phyloP scores from a whole-genome alignment of 2,329 filamentous ascomycete genomes.

The Talaromyces sp. region DNA sequence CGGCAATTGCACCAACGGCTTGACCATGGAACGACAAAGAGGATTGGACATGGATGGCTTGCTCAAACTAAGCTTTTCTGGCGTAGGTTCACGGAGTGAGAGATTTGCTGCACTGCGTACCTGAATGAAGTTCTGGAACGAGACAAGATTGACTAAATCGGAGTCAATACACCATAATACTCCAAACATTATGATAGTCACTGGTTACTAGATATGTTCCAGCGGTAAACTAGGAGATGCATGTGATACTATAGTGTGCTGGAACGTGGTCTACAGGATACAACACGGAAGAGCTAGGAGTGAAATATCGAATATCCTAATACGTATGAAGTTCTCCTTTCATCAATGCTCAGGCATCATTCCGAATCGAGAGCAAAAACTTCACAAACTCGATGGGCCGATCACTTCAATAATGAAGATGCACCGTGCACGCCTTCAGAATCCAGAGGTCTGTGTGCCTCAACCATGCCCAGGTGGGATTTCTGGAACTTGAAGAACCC shows the following conservation, averaged over 20 bases:
- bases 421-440: background rate
- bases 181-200: background rate
- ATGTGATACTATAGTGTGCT: background rate
- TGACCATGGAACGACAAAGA: background rate
- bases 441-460: background rate
- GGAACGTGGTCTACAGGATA: background rate
- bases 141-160: background rate
- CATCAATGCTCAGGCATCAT: background rate
- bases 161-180: background rate
- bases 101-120: background rate
- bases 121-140: background rate
- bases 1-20: background rate
- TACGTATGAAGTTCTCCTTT: background rate
- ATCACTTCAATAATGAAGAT: background rate
- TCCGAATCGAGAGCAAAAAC: background rate
- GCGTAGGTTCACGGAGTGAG: background rate
- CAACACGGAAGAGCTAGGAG: background rate
- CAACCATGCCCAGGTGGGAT: background rate
- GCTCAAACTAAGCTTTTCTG: background rate
- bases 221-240: background rate
- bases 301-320: background rate
- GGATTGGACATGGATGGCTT: background rate
- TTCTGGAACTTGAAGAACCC: background rate
- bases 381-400: background rate
- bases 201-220: background rate